phyloP scores from a whole-genome alignment of 768 basidiomycete species.

The Termitomyces sp. region DNA sequence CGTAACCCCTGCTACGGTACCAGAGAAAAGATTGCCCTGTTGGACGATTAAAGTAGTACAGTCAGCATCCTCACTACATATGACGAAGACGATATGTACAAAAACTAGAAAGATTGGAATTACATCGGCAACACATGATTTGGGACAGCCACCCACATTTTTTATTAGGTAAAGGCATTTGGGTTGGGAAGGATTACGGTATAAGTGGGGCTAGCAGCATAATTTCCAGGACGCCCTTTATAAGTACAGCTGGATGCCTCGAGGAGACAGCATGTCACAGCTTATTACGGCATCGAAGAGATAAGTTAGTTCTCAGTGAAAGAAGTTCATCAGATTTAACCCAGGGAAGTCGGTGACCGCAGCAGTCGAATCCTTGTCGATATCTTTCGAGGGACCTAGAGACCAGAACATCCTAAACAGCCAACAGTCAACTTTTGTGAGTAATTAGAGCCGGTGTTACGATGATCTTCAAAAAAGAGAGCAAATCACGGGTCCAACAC shows the following conservation, averaged over 20 bases:
- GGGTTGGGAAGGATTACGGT: neutral
- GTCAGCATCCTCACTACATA: neutral
- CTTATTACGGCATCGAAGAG: neutral
- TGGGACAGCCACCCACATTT: neutral
- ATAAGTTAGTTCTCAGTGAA: neutral
- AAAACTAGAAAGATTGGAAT: neutral
- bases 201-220: neutral
- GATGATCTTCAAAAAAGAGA: neutral
- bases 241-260: neutral
- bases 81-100: neutral
- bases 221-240: neutral
- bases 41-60: neutral
- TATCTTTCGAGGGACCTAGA: too few species aligned
- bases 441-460: neutral
- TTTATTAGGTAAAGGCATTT: neutral
- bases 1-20: neutral
- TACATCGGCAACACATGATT: neutral
- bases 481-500: neutral
- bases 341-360: neutral
- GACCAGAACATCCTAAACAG: too few species aligned
- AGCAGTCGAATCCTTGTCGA: neutral
- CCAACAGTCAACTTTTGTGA: too few species aligned
- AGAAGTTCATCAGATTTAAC: neutral
- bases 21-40: neutral
- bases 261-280: neutral